These are phyloP conservation scores for Guyanaporus albipodus DNA, from an alignment of 768 basidiomycete genomes.

Conservation along the genomic window DNA sequence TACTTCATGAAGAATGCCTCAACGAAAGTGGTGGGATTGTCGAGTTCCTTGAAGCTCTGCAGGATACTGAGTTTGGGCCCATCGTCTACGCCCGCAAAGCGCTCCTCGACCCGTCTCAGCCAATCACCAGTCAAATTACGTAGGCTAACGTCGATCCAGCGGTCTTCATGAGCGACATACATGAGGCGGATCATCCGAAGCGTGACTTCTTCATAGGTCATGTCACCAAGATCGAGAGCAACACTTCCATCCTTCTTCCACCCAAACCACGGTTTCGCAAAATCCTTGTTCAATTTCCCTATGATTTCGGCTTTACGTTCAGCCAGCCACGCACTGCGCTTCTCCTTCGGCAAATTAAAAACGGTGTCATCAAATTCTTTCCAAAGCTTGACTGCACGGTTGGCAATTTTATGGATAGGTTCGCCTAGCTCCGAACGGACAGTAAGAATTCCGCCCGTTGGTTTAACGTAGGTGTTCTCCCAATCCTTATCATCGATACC, in stretches of 20 bases:
- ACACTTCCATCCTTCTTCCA: slow-evolving; percentile 89
- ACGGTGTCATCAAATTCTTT: slow-evolving; percentile 97
- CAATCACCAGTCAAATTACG: slow-evolving; percentile 96
- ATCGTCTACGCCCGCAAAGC: slow-evolving; percentile 88
- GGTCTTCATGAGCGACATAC: slow-evolving; percentile 86
- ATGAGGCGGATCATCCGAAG: slow-evolving; percentile 90
- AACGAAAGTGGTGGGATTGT: slow-evolving; percentile 77
- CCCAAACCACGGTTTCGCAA: slow-evolving; percentile 96
- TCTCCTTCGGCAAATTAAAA: slow-evolving; percentile 94
- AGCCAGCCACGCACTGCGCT: slow-evolving; percentile 82
- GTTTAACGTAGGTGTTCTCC: slow-evolving; percentile 93
- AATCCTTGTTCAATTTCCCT: slow-evolving; percentile 88
- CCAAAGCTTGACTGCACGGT: slow-evolving; percentile 95
- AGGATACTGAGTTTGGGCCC: slow-evolving; percentile 79
- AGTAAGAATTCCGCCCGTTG: slow-evolving; percentile 94
- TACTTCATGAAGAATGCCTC: slow-evolving; percentile 83
- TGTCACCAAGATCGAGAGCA: slow-evolving; percentile 84
- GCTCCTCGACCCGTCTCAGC: slow-evolving; percentile 92
- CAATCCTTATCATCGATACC: slow-evolving; percentile 88
- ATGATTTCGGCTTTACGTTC: slow-evolving; percentile 90
- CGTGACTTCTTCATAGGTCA: slow-evolving; percentile 98
- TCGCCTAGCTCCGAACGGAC: slow-evolving; percentile 98
- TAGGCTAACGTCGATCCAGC: slow-evolving; percentile 91
- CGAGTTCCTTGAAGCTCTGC: slow-evolving; percentile 77
- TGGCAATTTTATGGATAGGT: slow-evolving; percentile 99